Base-by-base conservation (phyloP, 1,284 basidiomycete genomes). In the Marasmius sp. region DNA sequence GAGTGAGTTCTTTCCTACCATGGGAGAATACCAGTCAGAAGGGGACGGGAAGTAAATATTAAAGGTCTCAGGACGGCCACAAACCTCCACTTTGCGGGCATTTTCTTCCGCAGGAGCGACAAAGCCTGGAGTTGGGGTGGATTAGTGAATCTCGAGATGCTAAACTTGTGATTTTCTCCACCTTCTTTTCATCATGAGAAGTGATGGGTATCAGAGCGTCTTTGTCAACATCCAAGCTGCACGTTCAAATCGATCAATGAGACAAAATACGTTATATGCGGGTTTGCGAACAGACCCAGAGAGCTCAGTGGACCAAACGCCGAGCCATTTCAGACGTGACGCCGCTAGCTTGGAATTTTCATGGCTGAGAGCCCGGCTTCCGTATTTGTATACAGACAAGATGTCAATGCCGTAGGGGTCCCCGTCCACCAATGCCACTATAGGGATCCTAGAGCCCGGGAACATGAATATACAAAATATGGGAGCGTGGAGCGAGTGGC, bases 321-420 rank as follows among this genome's bases (percentile, higher is more conserved):
- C 95, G 1, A 94, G 72, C 91, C 94, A 96, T 67, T 85, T 74
- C 18, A 95, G 71, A 18, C 92, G 81, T 34, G 79, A 75, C 0
- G 92, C 86, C 0, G 87, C 85, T 22, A 94, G 77, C 50, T 79
- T 84, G 11, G 75, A 79, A 38, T 79, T 83, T 70, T 93, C 89
- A 69, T 93, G 89, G 45, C 77, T 77, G 74, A 93, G 77, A 49
- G 74, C 77, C 58, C 71, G 73, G 66, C 89, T 92, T 12, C 91
- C 90, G 63, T 86, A 85, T 65, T 85, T 89, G 76, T 95, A 97
- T 3, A 92, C 90, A 0, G 91, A 91, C 2, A 94, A 81, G 63
- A 98, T 97, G 64, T 95, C 93, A 45, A 97, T 73, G 1, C 95
- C 95, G 72, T 93, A 92, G 0, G 95, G 89, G 72, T 98, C 95